Evolutionary conservation across 768 basidiomycete genomes (phyloP), one percentile per base, ranked within the genome.

Genomic region (Pholiota microspora): DNA sequence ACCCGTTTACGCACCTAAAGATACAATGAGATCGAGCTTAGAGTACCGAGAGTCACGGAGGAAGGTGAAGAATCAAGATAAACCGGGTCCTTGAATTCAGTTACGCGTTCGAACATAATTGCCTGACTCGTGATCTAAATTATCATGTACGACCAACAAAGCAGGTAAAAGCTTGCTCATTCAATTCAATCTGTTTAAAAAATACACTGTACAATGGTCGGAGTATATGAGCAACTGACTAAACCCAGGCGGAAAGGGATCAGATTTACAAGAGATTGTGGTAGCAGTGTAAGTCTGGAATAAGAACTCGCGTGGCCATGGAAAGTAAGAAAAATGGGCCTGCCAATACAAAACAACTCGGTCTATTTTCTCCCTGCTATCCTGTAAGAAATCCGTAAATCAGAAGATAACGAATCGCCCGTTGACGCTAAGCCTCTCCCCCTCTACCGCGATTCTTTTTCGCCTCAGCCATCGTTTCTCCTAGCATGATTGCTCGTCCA

Each of bases 391-490:
- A 58, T 58, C 47, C 53, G 21, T 34, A 53, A 58, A n/a, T n/a
- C n/a, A n/a, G 46, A 46, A 32, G 32, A 28, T 40, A 49, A 52
- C 35, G 45, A 57, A 35, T 45, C 49, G 51, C 58, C 45, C 47
- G 28, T 31, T 21, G n/a, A 38, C 56, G 50, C 78, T 74, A 89
- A 64, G 80, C 87, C 59, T 71, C 72, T 62, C 78, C 82, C 54
- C 69, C 77, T 62, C 75, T 83, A 42, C 80, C 84, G 72, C 77
- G 80, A 64, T 86, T 83, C 59, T 71, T 76, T 67, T 85, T 85
- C 38, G 83, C 81, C 58, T 80, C 86, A 52, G 74, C 77, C 74
- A 91, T 86, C 51, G 65, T 74, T 72, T 94, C 92, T 64, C 86
- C 88, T 16, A 81, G 75, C 56, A 78, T 67, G 36, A 84, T 73